Percentiles rank a stretch among this genome's conserved stretches.
Evolutionary conservation across 805 yeast species (phyloP).

Genomic region (Sugiyamaella chiloensis): DNA sequence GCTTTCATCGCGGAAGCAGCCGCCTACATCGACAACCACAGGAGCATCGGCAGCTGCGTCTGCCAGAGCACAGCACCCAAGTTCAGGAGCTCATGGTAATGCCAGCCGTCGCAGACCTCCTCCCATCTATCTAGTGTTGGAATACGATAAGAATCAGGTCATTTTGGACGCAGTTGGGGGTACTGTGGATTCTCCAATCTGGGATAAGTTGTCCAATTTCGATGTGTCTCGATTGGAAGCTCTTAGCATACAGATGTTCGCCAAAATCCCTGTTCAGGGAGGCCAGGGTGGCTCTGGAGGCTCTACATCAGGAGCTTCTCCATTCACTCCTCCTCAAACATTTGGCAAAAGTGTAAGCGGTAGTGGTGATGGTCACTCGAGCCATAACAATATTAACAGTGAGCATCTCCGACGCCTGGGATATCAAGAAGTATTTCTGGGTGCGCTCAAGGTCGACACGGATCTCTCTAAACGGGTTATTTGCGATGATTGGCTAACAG

Average conservation of each 20-base stretch:
- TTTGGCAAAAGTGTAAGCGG: constrained; percentile 4
- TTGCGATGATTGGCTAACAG: constrained; percentile 23
- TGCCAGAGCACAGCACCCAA: too few species aligned
- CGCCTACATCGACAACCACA: not conserved
- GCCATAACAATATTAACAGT: constrained; percentile 1
- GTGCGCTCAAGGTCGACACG: constrained; percentile 58
- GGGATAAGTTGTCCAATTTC: constrained; percentile 87
- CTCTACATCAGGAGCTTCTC: constrained; percentile 6
- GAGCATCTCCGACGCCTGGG: constrained; percentile 25
- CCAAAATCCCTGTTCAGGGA: constrained; percentile 49
- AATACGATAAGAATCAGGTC: constrained; percentile 91
- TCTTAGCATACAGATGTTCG: constrained; percentile 73
- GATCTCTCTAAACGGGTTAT: constrained; percentile 13
- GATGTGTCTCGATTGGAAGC: constrained; percentile 74
- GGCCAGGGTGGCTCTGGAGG: constrained; percentile 31
- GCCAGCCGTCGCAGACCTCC: constrained; percentile 34
- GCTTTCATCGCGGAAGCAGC: constrained; percentile 13
- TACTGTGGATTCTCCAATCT: constrained; percentile 69
- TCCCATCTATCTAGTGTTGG: constrained; percentile 80
- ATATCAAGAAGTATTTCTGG: constrained; percentile 68
- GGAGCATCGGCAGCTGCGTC: constrained; percentile 3
- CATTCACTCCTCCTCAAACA: constrained; percentile 9
- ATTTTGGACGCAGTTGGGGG: constrained; percentile 85
- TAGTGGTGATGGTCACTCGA: too few species aligned
- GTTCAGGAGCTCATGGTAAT: too few species aligned